Evolutionary conservation across 164 flowering plant genomes (phyloP).

Genomic region (Annona squamosa): DNA sequence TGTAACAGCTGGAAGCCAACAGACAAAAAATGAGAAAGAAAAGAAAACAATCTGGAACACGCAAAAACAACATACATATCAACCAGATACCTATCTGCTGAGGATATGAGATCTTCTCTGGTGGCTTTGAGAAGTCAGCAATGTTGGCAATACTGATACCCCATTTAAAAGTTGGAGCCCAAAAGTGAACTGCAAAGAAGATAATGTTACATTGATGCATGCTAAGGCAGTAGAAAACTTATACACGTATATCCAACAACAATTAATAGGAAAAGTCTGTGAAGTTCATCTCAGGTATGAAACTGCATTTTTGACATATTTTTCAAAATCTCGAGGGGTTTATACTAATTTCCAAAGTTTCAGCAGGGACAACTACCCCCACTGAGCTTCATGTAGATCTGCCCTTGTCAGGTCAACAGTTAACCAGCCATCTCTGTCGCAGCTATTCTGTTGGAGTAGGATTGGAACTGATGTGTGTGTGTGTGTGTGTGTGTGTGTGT

Average conservation of each 20-base stretch:
- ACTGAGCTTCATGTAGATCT: too few relatives aligned
- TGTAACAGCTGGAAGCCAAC: constrained; percentile 14
- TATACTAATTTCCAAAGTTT: too few relatives aligned
- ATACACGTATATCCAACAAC: background rate
- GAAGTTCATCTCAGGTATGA: too few relatives aligned
- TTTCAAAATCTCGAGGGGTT: too few relatives aligned
- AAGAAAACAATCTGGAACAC: constrained; percentile 6
- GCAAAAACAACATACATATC: background rate
- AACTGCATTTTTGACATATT: too few relatives aligned
- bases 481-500: too few relatives aligned
- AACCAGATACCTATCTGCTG: constrained; percentile 53
- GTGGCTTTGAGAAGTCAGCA: constrained; percentile 68
- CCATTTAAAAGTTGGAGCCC: constrained; percentile 94
- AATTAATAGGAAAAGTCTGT: background rate
- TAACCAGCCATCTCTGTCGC: too few relatives aligned
- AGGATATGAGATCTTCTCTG: constrained; percentile 60
- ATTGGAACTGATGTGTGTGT: too few relatives aligned
- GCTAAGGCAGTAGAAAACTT: background rate
- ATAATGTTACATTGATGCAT: constrained; percentile 2
- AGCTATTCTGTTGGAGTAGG: too few relatives aligned
- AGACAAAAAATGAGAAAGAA: background rate
- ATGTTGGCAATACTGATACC: constrained; percentile 78
- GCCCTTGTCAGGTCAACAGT: too few relatives aligned
- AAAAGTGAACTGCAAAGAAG: constrained; percentile 67
- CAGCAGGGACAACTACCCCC: too few relatives aligned